Base-by-base conservation (phyloP, 2,329 filamentous ascomycete species). In the Fusarium concolor region DNA sequence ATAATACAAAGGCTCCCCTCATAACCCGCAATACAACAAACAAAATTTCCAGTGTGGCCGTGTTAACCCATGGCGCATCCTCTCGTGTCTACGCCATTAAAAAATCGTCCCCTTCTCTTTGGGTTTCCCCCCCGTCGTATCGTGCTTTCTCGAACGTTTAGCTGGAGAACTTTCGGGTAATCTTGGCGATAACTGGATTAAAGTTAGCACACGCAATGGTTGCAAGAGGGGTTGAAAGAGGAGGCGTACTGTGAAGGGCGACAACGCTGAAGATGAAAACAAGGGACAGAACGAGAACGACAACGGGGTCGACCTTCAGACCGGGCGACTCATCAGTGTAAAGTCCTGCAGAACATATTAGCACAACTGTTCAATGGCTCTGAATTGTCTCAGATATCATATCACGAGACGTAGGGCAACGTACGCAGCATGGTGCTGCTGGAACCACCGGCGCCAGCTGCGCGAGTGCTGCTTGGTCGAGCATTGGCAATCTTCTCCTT, bases 241-340 rank as follows among this genome's bases (percentile, higher is more conserved):
- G 24, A 86, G 18, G 11, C 93, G 75, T 89, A 98, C 96, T 94
- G 84, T 99, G 96, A 78, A 99, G 87, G 74, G 94, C 94, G 77
- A 99, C 96, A 78, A 99, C 96, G 77, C 92, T 96, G 85, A 99
- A 97, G 82, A 99, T 99, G 83, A 99, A 99, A 67, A 97, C 96
- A 75, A 99, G 89, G 77, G 93, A 97, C 74, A 99, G 87, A 73
- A 97, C 96, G 77, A 99, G 87, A 70, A 99, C 95, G 71, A 99
- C 94, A 62, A 99, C 96, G 22, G 96, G 96, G 80, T 99, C 96
- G 71, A 99, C 96, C 86, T 97, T 97, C 76, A 99, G 86, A 67
- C 96, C 96, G 61, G 96, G 96, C 71, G 93, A 97, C 85, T 99
- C 96, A 79, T 99, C 96, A 60, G 96, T 99, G 89, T 99, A 99